phyloP scores from a whole-genome alignment of 176 grass and related monocot genomes.

The Alloteropsis semialata region DNA sequence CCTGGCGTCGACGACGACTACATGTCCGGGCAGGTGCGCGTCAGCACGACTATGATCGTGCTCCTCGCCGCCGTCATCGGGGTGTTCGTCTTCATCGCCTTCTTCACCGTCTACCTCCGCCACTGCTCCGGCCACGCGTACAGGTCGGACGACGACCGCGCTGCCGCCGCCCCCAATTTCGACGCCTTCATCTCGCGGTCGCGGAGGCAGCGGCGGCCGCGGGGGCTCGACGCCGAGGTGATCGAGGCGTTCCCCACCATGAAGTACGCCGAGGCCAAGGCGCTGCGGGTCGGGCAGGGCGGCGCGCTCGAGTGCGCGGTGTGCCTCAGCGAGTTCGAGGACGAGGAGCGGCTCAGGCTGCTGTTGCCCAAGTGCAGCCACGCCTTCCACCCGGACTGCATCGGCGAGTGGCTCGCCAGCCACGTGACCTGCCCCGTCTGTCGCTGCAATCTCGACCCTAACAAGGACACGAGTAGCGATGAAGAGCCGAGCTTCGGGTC shows the following conservation, averaged over 20 bases:
- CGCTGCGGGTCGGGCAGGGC: constrained; percentile 18
- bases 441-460: constrained; percentile 49
- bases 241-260: constrained; percentile 55
- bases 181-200: not conserved
- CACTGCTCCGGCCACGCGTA: constrained; percentile 31
- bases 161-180: not conserved
- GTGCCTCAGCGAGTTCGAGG: constrained; percentile 83
- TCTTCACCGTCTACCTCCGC: constrained; percentile 42
- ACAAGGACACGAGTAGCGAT: constrained; percentile 35
- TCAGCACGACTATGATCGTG: constrained; percentile 36
- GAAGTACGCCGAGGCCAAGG: constrained; percentile 53
- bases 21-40: not conserved
- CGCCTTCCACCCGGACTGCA: constrained; percentile 81
- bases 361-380: constrained; percentile 84
- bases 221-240: constrained; percentile 40
- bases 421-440: constrained; percentile 78
- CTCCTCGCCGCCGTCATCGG: constrained; percentile 32
- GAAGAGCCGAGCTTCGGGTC: not conserved
- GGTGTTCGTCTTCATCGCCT: constrained; percentile 42
- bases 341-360: constrained; percentile 61
- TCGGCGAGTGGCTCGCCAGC: constrained; percentile 66
- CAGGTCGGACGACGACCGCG: not conserved
- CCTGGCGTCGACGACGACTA: not conserved
- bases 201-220: not conserved
- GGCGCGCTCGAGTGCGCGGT: constrained; percentile 63